phyloP scores from a whole-genome alignment of 2,329 filamentous ascomycete genomes.

The Acephala macrosclerotiorum region DNA sequence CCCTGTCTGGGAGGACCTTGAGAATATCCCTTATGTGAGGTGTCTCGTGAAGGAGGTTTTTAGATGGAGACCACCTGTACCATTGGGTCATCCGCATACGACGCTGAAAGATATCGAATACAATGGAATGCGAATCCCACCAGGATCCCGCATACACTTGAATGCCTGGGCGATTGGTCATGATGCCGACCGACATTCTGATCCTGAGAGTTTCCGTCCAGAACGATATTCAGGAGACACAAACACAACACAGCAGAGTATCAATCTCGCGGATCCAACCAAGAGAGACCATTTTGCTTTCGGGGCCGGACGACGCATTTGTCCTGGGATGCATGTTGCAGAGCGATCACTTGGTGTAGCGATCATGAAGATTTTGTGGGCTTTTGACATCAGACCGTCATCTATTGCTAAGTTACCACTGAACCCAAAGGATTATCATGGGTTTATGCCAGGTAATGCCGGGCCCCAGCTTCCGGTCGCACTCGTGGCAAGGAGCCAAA shows the following conservation, averaged over 20 bases:
- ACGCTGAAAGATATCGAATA: constrained; percentile 61
- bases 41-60: constrained; percentile 54
- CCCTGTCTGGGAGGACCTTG: constrained; percentile 52
- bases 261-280: constrained; percentile 39
- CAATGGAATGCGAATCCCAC: constrained; percentile 59
- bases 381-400: constrained; percentile 40
- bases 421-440: constrained; percentile 2
- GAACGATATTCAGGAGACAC: constrained; percentile 40
- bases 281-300: constrained; percentile 43
- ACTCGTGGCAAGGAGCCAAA: background rate
- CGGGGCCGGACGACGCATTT: constrained; percentile 43
- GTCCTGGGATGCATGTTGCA: constrained; percentile 45
- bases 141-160: background rate
- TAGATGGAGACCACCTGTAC: constrained; percentile 54
- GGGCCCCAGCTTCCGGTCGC: constrained; percentile 8
- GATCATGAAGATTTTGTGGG: constrained; percentile 44
- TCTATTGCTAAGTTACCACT: background rate
- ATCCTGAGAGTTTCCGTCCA: constrained; percentile 53
- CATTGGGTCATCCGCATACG: constrained; percentile 51
- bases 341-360: constrained; percentile 43
- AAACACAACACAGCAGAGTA: constrained; percentile 4
- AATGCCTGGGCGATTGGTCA: constrained; percentile 18
- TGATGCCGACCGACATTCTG: constrained; percentile 47
- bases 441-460: constrained; percentile 40
- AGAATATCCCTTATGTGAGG: constrained; percentile 55